Conservation (phyloP, 257 asterid species). For the Gynochthodes officinalis region DNA sequence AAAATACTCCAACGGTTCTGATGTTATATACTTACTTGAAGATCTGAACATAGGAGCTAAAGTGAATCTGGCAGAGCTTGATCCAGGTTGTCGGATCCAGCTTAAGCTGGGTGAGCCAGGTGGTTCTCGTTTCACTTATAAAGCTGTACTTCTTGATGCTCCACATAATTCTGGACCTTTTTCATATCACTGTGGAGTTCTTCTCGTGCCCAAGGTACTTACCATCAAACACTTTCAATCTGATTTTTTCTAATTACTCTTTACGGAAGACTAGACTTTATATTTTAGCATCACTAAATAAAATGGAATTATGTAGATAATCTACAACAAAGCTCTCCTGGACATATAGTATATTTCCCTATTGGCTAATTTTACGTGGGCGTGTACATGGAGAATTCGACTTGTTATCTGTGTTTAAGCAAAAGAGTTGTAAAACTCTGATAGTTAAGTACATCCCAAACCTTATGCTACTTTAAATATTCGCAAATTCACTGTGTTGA, state of each 20-base stretch:
- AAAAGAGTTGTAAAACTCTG: neutral
- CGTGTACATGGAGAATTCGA: neutral
- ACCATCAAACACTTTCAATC: constrained; percentile 3
- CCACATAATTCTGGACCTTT: constrained; percentile 51
- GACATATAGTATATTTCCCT: neutral
- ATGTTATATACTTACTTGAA: constrained; percentile 64
- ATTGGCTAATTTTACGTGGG: neutral
- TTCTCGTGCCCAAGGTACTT: constrained; percentile 85
- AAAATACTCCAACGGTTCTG: constrained; percentile 46
- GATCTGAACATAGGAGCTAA: constrained; percentile 76
- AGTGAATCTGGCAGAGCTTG: constrained; percentile 62
- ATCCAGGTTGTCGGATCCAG: constrained; percentile 74
- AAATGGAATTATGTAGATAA: neutral
- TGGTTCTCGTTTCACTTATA: constrained; percentile 60
- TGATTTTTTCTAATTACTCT: neutral
- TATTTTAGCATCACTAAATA: neutral
- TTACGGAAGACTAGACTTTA: neutral
- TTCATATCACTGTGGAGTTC: constrained; percentile 60
- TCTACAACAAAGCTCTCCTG: neutral
- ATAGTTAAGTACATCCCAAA: neutral
- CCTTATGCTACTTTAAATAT: neutral
- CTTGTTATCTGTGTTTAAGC: neutral
- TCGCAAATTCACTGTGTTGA: too few relatives aligned
- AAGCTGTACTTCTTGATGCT: constrained; percentile 79
- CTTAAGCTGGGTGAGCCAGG: constrained; percentile 75